Percentiles rank a stretch among this genome's conserved stretches.
phyloP scores from a whole-genome alignment of 179 eudicot genomes.

The Amaranthus tricolor region DNA sequence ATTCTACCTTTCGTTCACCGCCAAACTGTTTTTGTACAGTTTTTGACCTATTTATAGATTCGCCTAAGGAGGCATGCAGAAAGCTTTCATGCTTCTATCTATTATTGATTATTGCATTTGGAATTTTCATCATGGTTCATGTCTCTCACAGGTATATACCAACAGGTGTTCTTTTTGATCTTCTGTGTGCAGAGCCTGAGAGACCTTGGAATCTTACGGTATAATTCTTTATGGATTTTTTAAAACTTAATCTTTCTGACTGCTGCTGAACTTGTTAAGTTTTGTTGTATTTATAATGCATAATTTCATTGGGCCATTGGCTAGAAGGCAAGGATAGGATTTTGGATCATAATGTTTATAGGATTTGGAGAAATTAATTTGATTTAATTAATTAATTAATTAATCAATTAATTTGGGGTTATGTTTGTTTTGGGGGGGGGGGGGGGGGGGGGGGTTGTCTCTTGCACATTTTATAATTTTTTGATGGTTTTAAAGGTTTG shows the following conservation, averaged over 20 bases:
- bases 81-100: background rate
- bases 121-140: slow-evolving; percentile 7
- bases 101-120: background rate
- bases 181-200: slow-evolving; percentile 88
- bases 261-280: background rate
- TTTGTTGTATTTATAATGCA: background rate
- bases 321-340: background rate
- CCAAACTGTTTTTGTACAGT: background rate
- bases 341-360: background rate
- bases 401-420: no score
- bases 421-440: no score
- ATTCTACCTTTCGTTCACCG: background rate
- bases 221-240: slow-evolving; percentile 17
- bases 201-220: slow-evolving; percentile 97
- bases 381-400: no score
- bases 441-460: background rate
- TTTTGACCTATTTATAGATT: background rate
- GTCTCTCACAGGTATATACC: slow-evolving; percentile 74
- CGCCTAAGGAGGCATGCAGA: background rate
- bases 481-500: background rate
- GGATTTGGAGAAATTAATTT: background rate
- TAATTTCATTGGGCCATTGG: background rate
- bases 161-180: slow-evolving; percentile 91
- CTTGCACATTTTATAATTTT: background rate
- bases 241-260: background rate